These are phyloP conservation scores for Parastagonospora avenae DNA, from an alignment of 2,329 filamentous ascomycete species.

Conservation along the genomic window DNA sequence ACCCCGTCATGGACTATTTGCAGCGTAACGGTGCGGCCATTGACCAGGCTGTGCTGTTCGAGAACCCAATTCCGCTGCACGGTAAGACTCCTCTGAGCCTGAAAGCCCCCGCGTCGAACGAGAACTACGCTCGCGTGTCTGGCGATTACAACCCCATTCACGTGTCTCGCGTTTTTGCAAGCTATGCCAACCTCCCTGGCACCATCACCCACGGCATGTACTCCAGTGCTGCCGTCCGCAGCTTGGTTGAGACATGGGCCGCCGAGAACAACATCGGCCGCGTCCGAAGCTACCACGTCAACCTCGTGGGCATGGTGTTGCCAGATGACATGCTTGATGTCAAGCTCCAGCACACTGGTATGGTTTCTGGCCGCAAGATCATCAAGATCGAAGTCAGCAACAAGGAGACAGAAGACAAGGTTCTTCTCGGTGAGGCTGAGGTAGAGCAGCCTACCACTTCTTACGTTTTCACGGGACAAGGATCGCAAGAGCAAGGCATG, in stretches of 20 bases:
- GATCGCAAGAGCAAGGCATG: slow-evolving; percentile 99
- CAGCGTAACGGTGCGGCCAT: slow-evolving; percentile 88
- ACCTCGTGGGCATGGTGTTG: slow-evolving; percentile 96
- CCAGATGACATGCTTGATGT: slow-evolving; percentile 95
- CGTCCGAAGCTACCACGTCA: slow-evolving; percentile 95
- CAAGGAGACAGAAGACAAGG: slow-evolving; percentile 94
- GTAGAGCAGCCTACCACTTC: slow-evolving; percentile 96
- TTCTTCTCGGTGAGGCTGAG: slow-evolving; percentile 92
- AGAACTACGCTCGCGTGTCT: slow-evolving; percentile 96
- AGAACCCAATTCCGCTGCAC: slow-evolving; percentile 94
- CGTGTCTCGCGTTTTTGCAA: slow-evolving; percentile 94
- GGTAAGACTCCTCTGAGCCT: slow-evolving; percentile 88
- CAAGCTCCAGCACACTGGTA: slow-evolving; percentile 93
- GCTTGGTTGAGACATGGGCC: slow-evolving; percentile 97
- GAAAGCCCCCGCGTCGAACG: slow-evolving; percentile 92
- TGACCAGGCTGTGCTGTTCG: slow-evolving; percentile 95
- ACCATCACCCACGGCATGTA: slow-evolving; percentile 99
- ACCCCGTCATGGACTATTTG: slow-evolving; percentile 96
- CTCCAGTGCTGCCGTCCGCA: slow-evolving; percentile 93
- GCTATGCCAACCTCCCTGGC: slow-evolving; percentile 91
- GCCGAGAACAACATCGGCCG: slow-evolving; percentile 98
- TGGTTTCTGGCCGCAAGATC: slow-evolving; percentile 98
- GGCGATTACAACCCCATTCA: slow-evolving; percentile 99
- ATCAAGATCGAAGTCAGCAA: slow-evolving; percentile 98
- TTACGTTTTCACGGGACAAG: slow-evolving; percentile 98